These are phyloP conservation scores for Neonectria magnoliae DNA, from an alignment of 2,329 filamentous ascomycete genomes.

Conservation along the genomic window DNA sequence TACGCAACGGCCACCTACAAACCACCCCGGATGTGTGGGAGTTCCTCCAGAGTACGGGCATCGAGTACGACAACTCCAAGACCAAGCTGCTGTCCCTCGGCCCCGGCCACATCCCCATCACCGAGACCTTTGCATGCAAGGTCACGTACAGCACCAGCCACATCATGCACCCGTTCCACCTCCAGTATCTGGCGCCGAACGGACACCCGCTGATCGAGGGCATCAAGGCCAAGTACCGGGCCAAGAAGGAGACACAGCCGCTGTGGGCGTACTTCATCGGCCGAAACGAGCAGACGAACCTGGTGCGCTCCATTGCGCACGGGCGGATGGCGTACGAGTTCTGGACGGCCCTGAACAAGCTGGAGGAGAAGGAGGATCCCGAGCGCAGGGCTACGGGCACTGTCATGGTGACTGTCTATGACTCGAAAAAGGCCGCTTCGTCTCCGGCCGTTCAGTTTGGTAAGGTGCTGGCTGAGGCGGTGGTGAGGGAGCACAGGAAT, in stretches of 20 bases:
- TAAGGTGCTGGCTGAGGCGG: conserved; percentile 33
- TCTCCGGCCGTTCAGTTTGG: conserved; percentile 38
- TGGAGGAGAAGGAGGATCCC: conserved; percentile 37
- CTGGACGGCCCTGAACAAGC: conserved; percentile 40
- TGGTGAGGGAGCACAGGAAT: conserved; percentile 28
- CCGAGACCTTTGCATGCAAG: conserved; percentile 33
- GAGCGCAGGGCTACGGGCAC: conserved; percentile 30
- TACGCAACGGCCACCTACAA: conserved; percentile 39
- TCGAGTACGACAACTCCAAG: conserved; percentile 39
- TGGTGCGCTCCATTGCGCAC: conserved; percentile 42
- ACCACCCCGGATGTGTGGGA: conserved; percentile 43
- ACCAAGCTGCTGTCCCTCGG: conserved; percentile 25
- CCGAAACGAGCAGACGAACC: conserved; percentile 20
- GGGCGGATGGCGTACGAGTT: conserved; percentile 42
- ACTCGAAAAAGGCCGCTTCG: conserved; percentile 30
- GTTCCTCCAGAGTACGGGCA: conserved; percentile 42
- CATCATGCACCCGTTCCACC: conserved; percentile 47
- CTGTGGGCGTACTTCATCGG: conserved; percentile 47
- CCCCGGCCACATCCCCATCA: conserved; percentile 20
- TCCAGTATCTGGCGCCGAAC: conserved; percentile 45
- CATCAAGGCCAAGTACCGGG: conserved; percentile 42
- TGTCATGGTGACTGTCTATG: conserved; percentile 26
- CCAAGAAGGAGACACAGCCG: conserved; percentile 40
- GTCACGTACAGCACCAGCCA: conserved; percentile 44
- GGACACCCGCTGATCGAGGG: conserved; percentile 46